Evolutionary conservation across 1,284 basidiomycete species (phyloP), one percentile per base, ranked within the genome.

Genomic region (Puccinia polysora): DNA sequence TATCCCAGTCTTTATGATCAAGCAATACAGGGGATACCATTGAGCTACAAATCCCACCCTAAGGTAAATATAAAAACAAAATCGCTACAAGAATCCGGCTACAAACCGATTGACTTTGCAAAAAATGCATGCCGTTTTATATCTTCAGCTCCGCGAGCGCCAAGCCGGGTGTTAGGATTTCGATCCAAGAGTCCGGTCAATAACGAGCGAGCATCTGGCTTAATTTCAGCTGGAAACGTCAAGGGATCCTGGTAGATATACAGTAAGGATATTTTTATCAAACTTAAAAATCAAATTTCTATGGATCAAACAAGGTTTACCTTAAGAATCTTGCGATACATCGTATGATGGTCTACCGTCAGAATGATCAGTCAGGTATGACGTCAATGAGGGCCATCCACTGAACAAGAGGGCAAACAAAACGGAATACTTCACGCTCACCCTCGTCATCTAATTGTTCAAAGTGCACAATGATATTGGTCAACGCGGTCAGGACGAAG

Each of bases 71-170:
- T 14, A 43, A 56, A 32, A 5, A 20, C 28, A 49, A 56, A 40
- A 45, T n/a, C n/a, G n/a, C n/a, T n/a, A n/a, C n/a, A 8, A 40
- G 18, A 45, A 28, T n/a, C n/a, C n/a, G 28, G 20, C 14, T 18
- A 23, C 58, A 6, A 30, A 62, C 68, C 69, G 45, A 72, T 72
- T 7, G 52, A 88, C 30, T 87, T 90, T 36, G 85, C 82, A 77
- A 98, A 91, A 83, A 92, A 97, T 0, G 91, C 87, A 78, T 99
- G 96, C 0, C 82, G 82, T 81, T 92, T 97, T 79, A 98, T 92
- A 81, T 98, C 95, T 12, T 89, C 88, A 0, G 93, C 89, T 34
- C 95, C 96, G 67, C 88, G 85, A 4, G 87, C 86, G 45, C 96
- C 96, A 7, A 99, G 84, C 62, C 96, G 88, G 64, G 84, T 84